Base-by-base conservation (phyloP, 441 rosid genomes). In the Breynia disticha region DNA sequence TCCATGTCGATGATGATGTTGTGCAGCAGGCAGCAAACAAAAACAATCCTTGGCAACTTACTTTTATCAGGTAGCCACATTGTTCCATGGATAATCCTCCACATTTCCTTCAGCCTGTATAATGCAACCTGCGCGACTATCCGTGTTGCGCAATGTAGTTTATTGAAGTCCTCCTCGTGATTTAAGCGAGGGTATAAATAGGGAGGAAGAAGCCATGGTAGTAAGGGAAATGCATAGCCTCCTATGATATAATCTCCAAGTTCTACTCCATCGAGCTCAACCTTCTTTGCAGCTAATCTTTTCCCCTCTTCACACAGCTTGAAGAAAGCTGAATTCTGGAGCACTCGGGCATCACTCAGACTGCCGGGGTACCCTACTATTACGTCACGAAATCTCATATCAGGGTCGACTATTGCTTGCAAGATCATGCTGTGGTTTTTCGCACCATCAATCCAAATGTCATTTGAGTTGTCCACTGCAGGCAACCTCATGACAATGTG, bases 41-140 rank as follows among this genome's bases (percentile, higher is more conserved):
- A 76, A 54, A 82, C 68, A 28, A 91, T 83, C 69, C 96, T 79
- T 0, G 96, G 93, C 71, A 91, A 62, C 63, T 76, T 80, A 47
- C 80, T 79, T 57, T 79, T 76, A 61, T 87, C 98, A 4, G 96
- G 98, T 81, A 83, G 76, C 93, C 96, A 91, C 95, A 87, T 83
- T 5, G 79, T 85, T 35, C 95, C 93, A 1, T 72, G 81, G 48
- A 90, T 85, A 41, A 90, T 87, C 71, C 83, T 80, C 98, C 95
- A 90, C 66, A 70, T 79, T 15, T 87, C 96, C 76, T 91, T 91
- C 71, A 91, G 79, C 71, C 81, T 74, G 11, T 81, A 57, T 49
- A 91, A 70, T 24, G 96, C 96, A 59, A 68, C 76, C 68, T 77
- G 74, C 5, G 88, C 90, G 1, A 74, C 76, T 62, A 67, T 60